Evolutionary conservation across 2,329 filamentous ascomycete species (phyloP).

Genomic region (Cladorrhinum sp.): DNA sequence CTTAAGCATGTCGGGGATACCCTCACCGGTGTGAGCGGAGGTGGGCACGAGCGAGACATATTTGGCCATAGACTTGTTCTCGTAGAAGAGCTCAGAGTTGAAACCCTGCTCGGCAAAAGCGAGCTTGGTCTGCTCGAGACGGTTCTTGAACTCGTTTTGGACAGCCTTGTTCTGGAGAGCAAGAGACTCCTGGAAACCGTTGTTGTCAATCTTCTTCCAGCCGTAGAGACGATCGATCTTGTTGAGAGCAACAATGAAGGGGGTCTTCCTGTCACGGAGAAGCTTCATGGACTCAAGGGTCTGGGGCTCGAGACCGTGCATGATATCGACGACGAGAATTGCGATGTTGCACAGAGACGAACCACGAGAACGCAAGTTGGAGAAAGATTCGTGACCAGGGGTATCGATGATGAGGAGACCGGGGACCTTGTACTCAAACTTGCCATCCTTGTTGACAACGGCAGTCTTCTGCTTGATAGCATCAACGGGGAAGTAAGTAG

Average conservation of each 20-base stretch:
- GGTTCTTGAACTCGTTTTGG: slow-evolving; percentile 89
- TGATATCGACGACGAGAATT: slow-evolving; percentile 98
- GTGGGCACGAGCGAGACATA: slow-evolving; percentile 96
- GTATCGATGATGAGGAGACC: slow-evolving; percentile 97
- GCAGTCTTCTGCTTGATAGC: slow-evolving; percentile 88
- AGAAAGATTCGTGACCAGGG: slow-evolving; percentile 99
- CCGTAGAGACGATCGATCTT: slow-evolving; percentile 99
- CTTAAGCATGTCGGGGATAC: slow-evolving; percentile 98
- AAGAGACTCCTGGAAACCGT: slow-evolving; percentile 92
- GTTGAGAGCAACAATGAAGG: slow-evolving; percentile 98
- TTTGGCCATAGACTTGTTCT: slow-evolving; percentile 96
- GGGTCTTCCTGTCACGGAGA: slow-evolving; percentile 88
- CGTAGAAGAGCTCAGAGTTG: slow-evolving; percentile 94
- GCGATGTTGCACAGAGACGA: slow-evolving; percentile 99
- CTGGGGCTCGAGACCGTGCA: slow-evolving; percentile 98
- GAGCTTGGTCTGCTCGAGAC: slow-evolving; percentile 85
- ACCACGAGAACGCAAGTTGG: slow-evolving; percentile 92
- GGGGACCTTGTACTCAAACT: slow-evolving; percentile 95
- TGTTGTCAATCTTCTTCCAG: slow-evolving; percentile 99
- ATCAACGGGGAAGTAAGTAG: slow-evolving; percentile 96
- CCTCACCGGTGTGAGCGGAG: slow-evolving; percentile 97
- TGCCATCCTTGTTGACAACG: slow-evolving; percentile 86
- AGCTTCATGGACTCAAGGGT: slow-evolving; percentile 96
- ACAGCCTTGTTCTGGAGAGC: slow-evolving; percentile 87
- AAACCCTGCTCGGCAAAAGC: slow-evolving; percentile 96